Evolutionary conservation across 176 grass and related monocot genomes (phyloP).

Genomic region (Phoenix roebelenii): DNA sequence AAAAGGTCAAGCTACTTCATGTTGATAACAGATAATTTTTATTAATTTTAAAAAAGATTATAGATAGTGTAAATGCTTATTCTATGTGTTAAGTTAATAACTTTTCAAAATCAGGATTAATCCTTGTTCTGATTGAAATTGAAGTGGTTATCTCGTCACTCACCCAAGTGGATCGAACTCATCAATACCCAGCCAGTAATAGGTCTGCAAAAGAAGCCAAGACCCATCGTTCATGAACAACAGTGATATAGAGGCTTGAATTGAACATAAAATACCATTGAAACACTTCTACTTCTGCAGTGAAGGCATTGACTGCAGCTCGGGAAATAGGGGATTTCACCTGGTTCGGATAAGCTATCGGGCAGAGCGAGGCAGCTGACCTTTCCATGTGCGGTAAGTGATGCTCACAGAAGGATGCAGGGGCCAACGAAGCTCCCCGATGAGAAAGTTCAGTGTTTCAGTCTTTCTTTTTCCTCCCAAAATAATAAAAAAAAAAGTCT

Average conservation of each 20-base stretch:
- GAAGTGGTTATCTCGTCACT: not conserved
- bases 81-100: not conserved
- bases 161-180: constrained; percentile 48
- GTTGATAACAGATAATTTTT: too few relatives aligned
- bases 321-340: constrained; percentile 21
- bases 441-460: not conserved
- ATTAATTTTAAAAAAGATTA: constrained; percentile 9
- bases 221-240: not conserved
- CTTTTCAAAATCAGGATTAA: not conserved
- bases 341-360: constrained; percentile 36
- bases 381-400: constrained; percentile 30
- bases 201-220: constrained; percentile 22
- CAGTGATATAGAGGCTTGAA: not conserved
- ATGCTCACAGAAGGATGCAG: constrained; percentile 43
- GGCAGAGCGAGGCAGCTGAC: constrained; percentile 47
- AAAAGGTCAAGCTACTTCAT: too few relatives aligned
- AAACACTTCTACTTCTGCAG: constrained; percentile 30
- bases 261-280: not conserved
- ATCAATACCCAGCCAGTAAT: constrained; percentile 27
- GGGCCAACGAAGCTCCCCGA: constrained; percentile 46
- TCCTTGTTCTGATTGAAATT: too few relatives aligned
- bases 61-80: constrained; percentile 3
- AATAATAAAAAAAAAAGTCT: not conserved
- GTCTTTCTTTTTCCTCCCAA: too few relatives aligned
- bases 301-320: constrained; percentile 18